These are phyloP conservation scores for Rhynchospora breviuscula DNA, from an alignment of 176 grass and related monocot genomes.

Conservation along the genomic window DNA sequence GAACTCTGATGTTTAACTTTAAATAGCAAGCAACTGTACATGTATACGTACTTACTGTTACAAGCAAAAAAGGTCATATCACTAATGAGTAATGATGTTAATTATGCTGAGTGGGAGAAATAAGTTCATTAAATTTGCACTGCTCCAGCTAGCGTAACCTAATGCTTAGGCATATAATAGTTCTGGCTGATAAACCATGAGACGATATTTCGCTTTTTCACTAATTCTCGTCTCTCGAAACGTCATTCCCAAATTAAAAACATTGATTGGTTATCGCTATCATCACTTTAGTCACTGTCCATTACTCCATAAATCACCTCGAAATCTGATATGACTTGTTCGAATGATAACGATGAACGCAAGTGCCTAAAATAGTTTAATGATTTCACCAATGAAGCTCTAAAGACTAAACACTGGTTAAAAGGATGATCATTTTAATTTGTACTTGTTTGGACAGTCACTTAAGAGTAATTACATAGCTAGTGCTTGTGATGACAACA, in stretches of 20 bases:
- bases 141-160: neutral
- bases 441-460: slow-evolving; percentile 11
- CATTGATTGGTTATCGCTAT: neutral
- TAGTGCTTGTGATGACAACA: slow-evolving; percentile 8
- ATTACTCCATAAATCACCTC: neutral
- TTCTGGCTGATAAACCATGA: neutral
- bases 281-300: slow-evolving; percentile 9
- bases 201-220: neutral
- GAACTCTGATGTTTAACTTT: neutral
- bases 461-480: neutral
- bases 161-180: neutral
- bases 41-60: neutral
- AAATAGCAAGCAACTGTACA: neutral
- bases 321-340: neutral
- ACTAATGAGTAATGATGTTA: neutral
- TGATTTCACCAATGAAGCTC: neutral
- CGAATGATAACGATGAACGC: neutral
- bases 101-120: neutral
- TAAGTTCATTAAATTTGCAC: neutral
- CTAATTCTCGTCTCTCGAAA: neutral
- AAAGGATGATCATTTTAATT: slow-evolving; percentile 4
- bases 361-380: slow-evolving; percentile 2
- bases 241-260: neutral
- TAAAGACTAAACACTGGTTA: neutral
- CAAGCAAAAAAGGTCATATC: neutral